A percentile compares a stretch with the other conserved stretches of the same genome.
phyloP scores from a whole-genome alignment of 805 yeast species.

The Pichia eremophila region DNA sequence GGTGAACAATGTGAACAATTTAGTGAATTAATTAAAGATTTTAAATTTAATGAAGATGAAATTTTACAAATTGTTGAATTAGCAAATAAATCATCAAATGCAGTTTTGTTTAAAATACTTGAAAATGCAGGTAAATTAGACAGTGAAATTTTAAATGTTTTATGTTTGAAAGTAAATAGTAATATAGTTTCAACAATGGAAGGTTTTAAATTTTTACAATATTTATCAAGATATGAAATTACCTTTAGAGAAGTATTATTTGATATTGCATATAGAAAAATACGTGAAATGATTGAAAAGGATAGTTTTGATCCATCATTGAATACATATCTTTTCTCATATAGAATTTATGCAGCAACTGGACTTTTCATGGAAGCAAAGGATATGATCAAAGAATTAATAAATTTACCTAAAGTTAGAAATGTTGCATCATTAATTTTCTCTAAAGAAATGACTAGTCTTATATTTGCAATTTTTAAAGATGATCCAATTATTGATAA shows the following conservation, averaged over 20 bases:
- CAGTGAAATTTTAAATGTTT: not conserved
- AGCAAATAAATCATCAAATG: not conserved
- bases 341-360: not conserved
- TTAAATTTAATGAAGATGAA: conserved; percentile 1
- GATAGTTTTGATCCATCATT: conserved; percentile 2
- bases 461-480: conserved; percentile 4
- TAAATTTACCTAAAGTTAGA: conserved; percentile 22
- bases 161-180: not conserved
- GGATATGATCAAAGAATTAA: conserved; percentile 7
- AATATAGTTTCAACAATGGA: not conserved
- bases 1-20: not conserved
- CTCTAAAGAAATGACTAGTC: conserved; percentile 17
- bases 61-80: not conserved
- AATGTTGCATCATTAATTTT: conserved; percentile 24
- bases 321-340: conserved; percentile 9
- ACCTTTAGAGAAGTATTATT: not conserved
- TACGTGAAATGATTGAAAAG: conserved; percentile 5
- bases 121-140: not conserved
- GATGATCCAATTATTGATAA: conserved; percentile 23
- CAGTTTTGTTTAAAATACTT: conserved; percentile 2
- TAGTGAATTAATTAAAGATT: not conserved
- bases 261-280: conserved; percentile 3
- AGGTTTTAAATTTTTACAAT: conserved; percentile 10
- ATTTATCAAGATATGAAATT: not conserved
- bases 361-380: no score